Evolutionary conservation across 805 yeast genomes (phyloP).

Genomic region (Pichia californica): DNA sequence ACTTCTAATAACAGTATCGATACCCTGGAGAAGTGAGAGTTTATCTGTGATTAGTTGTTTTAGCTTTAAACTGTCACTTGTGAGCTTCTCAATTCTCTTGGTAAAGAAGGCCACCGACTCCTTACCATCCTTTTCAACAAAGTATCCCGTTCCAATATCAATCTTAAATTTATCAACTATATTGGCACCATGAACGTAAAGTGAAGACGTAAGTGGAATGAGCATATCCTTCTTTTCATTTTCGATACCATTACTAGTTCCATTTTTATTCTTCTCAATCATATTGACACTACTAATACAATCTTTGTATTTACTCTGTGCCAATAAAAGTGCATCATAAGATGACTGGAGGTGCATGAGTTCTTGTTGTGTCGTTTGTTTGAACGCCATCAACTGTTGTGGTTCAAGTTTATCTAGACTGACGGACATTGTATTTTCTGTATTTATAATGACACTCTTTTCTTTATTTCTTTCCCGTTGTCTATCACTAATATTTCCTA

Average conservation of each 20-base stretch:
- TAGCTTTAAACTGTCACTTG: constrained; percentile 65
- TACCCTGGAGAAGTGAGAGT: constrained; percentile 51
- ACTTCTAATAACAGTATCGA: constrained; percentile 51
- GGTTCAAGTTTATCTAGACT: constrained; percentile 64
- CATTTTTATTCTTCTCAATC: constrained; percentile 35
- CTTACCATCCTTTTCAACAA: constrained; percentile 65
- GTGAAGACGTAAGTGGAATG: constrained; percentile 83
- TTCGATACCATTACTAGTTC: constrained; percentile 34
- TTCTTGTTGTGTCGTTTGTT: constrained; percentile 78
- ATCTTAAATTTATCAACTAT: constrained; percentile 67
- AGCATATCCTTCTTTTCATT: constrained; percentile 43
- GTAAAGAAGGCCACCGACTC: constrained; percentile 71
- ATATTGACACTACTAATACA: constrained; percentile 66
- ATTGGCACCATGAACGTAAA: constrained; percentile 83
- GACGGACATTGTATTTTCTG: constrained; percentile 7
- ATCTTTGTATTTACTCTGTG: constrained; percentile 74
- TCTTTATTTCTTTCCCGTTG: neutral
- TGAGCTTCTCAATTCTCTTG: constrained; percentile 64
- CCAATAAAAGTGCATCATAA: constrained; percentile 73
- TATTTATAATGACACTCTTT: too few species aligned
- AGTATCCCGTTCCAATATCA: constrained; percentile 96
- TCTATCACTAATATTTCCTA: neutral
- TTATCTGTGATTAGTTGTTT: constrained; percentile 73
- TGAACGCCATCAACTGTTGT: constrained; percentile 78
- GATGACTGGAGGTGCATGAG: constrained; percentile 81